Conservation (phyloP, 306 rosid genomes). For the Senna tora region DNA sequence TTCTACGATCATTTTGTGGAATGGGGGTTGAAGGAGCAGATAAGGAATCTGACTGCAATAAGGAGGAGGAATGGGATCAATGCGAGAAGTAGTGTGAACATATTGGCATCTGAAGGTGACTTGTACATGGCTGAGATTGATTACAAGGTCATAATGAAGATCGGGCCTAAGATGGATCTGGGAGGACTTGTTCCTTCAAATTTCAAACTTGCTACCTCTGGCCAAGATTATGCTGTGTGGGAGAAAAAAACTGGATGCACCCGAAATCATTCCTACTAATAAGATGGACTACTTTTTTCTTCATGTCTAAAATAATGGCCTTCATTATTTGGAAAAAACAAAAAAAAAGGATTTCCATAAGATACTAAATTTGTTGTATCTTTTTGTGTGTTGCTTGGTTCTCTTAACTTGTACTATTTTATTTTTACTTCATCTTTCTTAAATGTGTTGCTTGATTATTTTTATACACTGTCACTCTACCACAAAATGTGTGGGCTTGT, state of each 20-base stretch:
- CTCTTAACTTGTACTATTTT: too few relatives aligned
- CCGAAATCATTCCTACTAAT: too few relatives aligned
- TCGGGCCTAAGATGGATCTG: slow-evolving; percentile 60
- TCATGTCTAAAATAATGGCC: too few relatives aligned
- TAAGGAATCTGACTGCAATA: slow-evolving; percentile 48
- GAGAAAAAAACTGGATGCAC: slow-evolving; percentile 28
- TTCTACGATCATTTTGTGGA: slow-evolving; percentile 79
- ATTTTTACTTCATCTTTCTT: too few relatives aligned
- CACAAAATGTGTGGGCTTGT: too few relatives aligned
- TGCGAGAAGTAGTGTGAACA: slow-evolving; percentile 49
- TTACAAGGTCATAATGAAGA: slow-evolving; percentile 66
- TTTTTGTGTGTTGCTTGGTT: too few relatives aligned
- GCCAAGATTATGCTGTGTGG: slow-evolving; percentile 73
- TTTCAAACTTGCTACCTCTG: slow-evolving; percentile 52
- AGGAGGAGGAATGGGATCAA: slow-evolving; percentile 64
- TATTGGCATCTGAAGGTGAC: slow-evolving; percentile 65
- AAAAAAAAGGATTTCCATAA: too few relatives aligned
- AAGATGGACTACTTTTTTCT: too few relatives aligned
- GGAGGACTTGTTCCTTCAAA: slow-evolving; percentile 65
- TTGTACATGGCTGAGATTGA: slow-evolving; percentile 67
- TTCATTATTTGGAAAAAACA: too few relatives aligned
- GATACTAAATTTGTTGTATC: too few relatives aligned
- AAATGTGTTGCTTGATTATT: too few relatives aligned
- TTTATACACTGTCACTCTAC: too few relatives aligned
- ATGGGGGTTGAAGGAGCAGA: slow-evolving; percentile 68